A percentile compares a stretch with the other conserved stretches of the same genome.
phyloP scores from a whole-genome alignment of 768 basidiomycete genomes.

The Myochromella boudieri region DNA sequence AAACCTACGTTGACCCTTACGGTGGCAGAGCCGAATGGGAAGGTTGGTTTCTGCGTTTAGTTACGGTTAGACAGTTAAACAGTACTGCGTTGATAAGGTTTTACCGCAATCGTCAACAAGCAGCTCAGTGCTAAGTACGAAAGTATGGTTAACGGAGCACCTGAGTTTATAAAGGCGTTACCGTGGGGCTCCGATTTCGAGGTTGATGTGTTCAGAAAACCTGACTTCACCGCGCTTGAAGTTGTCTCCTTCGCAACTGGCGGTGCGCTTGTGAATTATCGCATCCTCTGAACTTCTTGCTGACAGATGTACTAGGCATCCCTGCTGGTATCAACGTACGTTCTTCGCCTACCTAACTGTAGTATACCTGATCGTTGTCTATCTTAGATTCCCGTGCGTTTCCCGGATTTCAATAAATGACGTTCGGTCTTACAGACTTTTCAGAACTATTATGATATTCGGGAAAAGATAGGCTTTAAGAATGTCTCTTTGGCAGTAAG shows the following conservation, averaged over 20 bases:
- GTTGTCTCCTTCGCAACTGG: constrained; percentile 82
- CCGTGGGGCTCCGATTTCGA: constrained; percentile 77
- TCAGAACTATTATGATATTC: constrained; percentile 81
- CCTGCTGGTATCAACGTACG: constrained; percentile 83
- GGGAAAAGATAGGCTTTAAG: constrained; percentile 83
- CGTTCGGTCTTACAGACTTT: not conserved
- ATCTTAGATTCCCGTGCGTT: constrained; percentile 60
- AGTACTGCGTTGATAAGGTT: constrained; percentile 47
- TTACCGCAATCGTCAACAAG: constrained; percentile 89
- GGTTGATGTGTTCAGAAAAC: constrained; percentile 78
- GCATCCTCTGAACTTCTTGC: not conserved
- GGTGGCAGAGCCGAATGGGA: constrained; percentile 94
- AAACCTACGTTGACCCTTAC: constrained; percentile 88
- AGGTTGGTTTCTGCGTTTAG: constrained; percentile 39
- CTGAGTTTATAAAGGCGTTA: constrained; percentile 74
- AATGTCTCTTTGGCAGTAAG: constrained; percentile 82
- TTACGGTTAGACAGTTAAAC: constrained; percentile 3
- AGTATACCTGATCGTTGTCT: not conserved
- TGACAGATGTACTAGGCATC: constrained; percentile 49
- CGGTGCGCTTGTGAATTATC: constrained; percentile 40
- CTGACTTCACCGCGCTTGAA: constrained; percentile 86
- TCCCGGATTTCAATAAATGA: not conserved
- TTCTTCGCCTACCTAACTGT: constrained; percentile 2
- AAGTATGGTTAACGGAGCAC: constrained; percentile 70
- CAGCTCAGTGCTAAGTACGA: constrained; percentile 81